Percentiles rank a stretch among this genome's conserved stretches.
Evolutionary conservation across 805 yeast genomes (phyloP).

Genomic region (Schwanniomyces occidentalis): DNA sequence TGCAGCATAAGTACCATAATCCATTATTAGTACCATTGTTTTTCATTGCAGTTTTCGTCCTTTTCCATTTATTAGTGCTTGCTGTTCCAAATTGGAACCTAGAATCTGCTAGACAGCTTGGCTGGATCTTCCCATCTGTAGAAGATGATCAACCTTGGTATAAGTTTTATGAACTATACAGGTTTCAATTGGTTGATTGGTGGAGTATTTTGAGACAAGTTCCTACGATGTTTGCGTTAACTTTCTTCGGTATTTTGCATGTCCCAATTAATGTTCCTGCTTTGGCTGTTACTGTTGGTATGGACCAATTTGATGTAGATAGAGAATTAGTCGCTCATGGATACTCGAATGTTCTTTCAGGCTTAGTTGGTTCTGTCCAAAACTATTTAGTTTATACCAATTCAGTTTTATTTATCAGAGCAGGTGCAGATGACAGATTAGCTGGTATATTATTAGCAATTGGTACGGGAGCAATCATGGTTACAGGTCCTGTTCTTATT

Average conservation of each 20-base stretch:
- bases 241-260: constrained; percentile 93
- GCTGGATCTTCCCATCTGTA: constrained; percentile 82
- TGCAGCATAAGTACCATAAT: constrained; percentile 57
- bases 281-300: constrained; percentile 82
- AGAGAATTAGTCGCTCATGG: constrained; percentile 95
- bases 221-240: constrained; percentile 93
- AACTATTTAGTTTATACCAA: constrained; percentile 95
- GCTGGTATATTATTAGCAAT: constrained; percentile 89
- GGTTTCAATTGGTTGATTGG: constrained; percentile 77
- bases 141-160: constrained; percentile 83
- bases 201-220: constrained; percentile 60
- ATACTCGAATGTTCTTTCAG: constrained; percentile 81
- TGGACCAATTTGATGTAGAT: constrained; percentile 87
- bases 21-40: constrained; percentile 79
- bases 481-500: constrained; percentile 88
- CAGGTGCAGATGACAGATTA: constrained; percentile 88
- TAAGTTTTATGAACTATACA: constrained; percentile 72
- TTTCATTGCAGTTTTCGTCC: constrained; percentile 67
- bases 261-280: constrained; percentile 99
- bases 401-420: constrained; percentile 84
- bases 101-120: constrained; percentile 60
- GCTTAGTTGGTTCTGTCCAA: constrained; percentile 83
- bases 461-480: constrained; percentile 79
- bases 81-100: constrained; percentile 67
- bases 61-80: constrained; percentile 69